Conservation (phyloP, 352 stramenopile species). For the Globisporangium perplexum region DNA sequence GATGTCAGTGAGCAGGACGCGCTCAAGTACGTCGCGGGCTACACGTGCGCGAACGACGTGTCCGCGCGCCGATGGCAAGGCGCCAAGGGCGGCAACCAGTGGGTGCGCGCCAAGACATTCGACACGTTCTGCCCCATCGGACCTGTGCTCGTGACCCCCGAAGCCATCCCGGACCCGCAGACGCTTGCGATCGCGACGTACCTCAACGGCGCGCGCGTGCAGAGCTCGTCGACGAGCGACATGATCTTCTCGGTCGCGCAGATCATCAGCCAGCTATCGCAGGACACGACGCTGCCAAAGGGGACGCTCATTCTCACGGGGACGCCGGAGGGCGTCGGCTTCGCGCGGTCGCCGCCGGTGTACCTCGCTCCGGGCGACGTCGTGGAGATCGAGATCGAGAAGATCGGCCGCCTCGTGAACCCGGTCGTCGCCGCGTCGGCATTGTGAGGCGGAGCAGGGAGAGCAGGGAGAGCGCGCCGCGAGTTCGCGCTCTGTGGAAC, state of each 20-base stretch:
- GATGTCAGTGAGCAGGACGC: slow-evolving; percentile 82
- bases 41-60: slow-evolving; percentile 87
- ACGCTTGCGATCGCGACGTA: slow-evolving; percentile 69
- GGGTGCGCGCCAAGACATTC: slow-evolving; percentile 86
- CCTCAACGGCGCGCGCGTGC: slow-evolving; percentile 80
- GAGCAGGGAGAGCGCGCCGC: too few species aligned
- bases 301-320: slow-evolving; percentile 89
- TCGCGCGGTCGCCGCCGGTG: slow-evolving; percentile 79
- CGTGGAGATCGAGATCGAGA: slow-evolving; percentile 89
- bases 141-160: slow-evolving; percentile 72
- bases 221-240: slow-evolving; percentile 85
- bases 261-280: slow-evolving; percentile 86
- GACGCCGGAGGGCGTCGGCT: slow-evolving; percentile 87
- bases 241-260: slow-evolving; percentile 90
- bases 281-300: slow-evolving; percentile 84
- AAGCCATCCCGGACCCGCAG: slow-evolving; percentile 73
- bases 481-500: too few species aligned
- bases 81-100: slow-evolving; percentile 83
- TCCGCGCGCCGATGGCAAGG: slow-evolving; percentile 87
- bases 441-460: slow-evolving; percentile 25
- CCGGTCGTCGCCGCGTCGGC: slow-evolving; percentile 64
- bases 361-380: slow-evolving; percentile 85
- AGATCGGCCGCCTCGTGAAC: slow-evolving; percentile 87
- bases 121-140: slow-evolving; percentile 90
- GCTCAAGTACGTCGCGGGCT: slow-evolving; percentile 82